phyloP scores from a whole-genome alignment of 2,329 filamentous ascomycete species.

The Fusarium xyrophilum region DNA sequence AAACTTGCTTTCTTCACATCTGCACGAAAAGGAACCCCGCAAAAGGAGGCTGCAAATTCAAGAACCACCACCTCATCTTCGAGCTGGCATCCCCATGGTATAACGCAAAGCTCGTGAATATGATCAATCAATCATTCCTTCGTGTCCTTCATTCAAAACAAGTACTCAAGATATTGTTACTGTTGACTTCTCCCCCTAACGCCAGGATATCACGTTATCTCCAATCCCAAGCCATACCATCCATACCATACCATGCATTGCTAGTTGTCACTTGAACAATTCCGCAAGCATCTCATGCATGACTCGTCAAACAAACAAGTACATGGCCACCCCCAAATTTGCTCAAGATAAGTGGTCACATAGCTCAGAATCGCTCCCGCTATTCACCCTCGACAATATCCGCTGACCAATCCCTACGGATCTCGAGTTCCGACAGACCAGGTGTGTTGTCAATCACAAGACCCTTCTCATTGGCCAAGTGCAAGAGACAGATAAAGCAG shows the following conservation, averaged over 20 bases:
- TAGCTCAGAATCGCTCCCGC: neutral
- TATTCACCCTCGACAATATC: slow-evolving; percentile 58
- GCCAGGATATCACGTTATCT: slow-evolving; percentile 33
- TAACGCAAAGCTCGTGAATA: neutral
- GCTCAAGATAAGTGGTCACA: slow-evolving; percentile 10
- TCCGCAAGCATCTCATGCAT: slow-evolving; percentile 1
- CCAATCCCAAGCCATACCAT: slow-evolving; percentile 1
- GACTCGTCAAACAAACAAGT: slow-evolving; percentile 1
- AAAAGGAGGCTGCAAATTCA: neutral
- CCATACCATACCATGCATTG: slow-evolving; percentile 1
- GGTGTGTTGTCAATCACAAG: slow-evolving; percentile 73
- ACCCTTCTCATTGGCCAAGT: slow-evolving; percentile 92
- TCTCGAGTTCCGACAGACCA: slow-evolving; percentile 65
- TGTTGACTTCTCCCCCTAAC: slow-evolving; percentile 26
- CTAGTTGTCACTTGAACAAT: slow-evolving; percentile 14
- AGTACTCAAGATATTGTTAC: slow-evolving; percentile 17
- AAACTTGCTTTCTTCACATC: neutral
- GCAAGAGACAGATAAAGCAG: slow-evolving; percentile 92
- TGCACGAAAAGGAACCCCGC: neutral
- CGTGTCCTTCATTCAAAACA: slow-evolving; percentile 25
- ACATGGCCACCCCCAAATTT: neutral
- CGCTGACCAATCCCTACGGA: slow-evolving; percentile 68
- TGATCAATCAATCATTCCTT: slow-evolving; percentile 23
- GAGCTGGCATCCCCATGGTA: neutral
- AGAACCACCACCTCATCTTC: neutral